These are phyloP conservation scores for Phialophora macrospora DNA, from an alignment of 2,329 filamentous ascomycete genomes.

Conservation along the genomic window DNA sequence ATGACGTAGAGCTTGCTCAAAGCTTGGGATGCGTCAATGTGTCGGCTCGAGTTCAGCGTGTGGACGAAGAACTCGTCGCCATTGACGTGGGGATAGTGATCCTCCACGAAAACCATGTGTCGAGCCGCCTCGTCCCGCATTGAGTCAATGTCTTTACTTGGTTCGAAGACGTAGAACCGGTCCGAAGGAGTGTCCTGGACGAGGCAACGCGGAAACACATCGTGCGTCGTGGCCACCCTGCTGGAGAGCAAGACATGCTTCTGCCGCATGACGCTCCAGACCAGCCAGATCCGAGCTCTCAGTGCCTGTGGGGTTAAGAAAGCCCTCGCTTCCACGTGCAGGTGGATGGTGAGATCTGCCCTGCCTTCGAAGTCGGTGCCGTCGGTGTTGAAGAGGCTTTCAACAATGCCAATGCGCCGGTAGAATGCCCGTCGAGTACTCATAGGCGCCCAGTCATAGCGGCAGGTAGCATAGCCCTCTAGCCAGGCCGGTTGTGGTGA, in stretches of 20 bases:
- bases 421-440: constrained; percentile 8
- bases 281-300: constrained; percentile 28
- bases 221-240: constrained; percentile 5
- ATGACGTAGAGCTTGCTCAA: constrained; percentile 35
- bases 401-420: constrained; percentile 35
- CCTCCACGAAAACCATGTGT: constrained; percentile 29
- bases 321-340: constrained; percentile 31
- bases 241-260: constrained; percentile 35
- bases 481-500: constrained; percentile 15
- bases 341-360: constrained; percentile 34
- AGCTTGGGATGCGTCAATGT: constrained; percentile 24
- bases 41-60: constrained; percentile 34
- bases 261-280: constrained; percentile 34
- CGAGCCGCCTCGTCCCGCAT: constrained; percentile 23
- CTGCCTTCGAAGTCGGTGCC: constrained; percentile 35
- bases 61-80: constrained; percentile 34
- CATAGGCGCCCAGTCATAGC: constrained; percentile 25
- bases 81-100: constrained; percentile 27
- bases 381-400: constrained; percentile 35
- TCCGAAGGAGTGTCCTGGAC: constrained; percentile 19
- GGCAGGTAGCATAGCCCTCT: constrained; percentile 27
- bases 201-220: not conserved
- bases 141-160: constrained; percentile 1
- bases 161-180: constrained; percentile 33
- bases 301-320: constrained; percentile 12